Evolutionary conservation across 108 stramenopile genomes (phyloP).

Genomic region (Nitzschia palea): DNA sequence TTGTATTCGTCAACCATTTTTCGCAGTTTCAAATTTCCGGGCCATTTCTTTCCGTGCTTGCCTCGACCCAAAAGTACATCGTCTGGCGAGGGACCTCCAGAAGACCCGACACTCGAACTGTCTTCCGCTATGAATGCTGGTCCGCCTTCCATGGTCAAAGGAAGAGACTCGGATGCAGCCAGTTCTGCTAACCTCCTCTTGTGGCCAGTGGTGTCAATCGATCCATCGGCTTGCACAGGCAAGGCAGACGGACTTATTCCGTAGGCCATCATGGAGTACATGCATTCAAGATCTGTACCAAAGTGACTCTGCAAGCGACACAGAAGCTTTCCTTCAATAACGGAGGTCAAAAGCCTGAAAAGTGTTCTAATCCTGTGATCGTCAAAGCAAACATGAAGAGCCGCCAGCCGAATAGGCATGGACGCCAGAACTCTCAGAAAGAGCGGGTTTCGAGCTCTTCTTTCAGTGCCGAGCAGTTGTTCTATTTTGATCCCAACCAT

Average conservation of each 20-base stretch:
- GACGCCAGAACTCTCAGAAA: background rate
- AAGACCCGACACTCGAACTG: background rate
- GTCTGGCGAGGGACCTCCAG: background rate
- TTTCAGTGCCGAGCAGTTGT: background rate
- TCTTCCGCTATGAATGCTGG: background rate
- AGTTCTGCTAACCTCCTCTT: background rate
- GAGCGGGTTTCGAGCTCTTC: background rate
- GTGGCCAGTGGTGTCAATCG: background rate
- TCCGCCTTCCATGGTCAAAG: background rate
- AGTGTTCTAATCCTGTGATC: background rate
- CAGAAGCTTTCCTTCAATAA: background rate
- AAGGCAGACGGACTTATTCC: slow-evolving; percentile 18
- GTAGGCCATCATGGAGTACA: slow-evolving; percentile 20
- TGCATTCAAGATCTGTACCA: slow-evolving; percentile 22
- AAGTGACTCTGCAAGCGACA: slow-evolving; percentile 14
- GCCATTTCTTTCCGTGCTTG: slow-evolving; percentile 22
- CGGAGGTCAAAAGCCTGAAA: background rate
- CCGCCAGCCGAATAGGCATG: slow-evolving; percentile 7
- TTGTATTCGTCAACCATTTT: slow-evolving; percentile 1
- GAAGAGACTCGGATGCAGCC: background rate
- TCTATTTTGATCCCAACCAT: background rate
- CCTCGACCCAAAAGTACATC: slow-evolving; percentile 34
- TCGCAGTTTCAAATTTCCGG: slow-evolving; percentile 17
- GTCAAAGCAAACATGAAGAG: slow-evolving; percentile 19
- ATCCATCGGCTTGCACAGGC: slow-evolving; percentile 15